Evolutionary conservation across 202 grass and related monocot genomes (phyloP), one percentile per base, ranked within the genome.

Genomic region (Panicum hallii): DNA sequence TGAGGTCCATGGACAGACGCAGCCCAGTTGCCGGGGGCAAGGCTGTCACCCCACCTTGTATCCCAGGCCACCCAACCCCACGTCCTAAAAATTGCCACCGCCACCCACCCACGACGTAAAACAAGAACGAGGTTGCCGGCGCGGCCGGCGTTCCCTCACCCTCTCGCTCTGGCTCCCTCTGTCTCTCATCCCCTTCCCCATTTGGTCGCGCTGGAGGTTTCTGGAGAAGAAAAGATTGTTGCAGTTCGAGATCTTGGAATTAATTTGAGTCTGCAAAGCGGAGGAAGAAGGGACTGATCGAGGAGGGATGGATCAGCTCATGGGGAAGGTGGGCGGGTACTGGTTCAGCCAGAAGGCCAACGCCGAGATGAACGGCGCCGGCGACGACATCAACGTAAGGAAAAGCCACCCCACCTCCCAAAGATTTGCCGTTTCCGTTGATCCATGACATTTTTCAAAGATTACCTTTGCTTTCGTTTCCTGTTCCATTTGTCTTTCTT

Each of bases 271-370:
- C 26, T 63, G 15, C n/a, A 50, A 28, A 58, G 60, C 26, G 60
- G 63, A 70, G 68, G 41, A 58, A 26, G 32, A 43, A 60, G 36
- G 42, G 6, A 30, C 19, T 30, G 73, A 68, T 80, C 50, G 52
- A 57, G 65, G 38, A 44, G 32, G 22, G 75, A 98, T 98, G 95
- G 91, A 98, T 93, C 91, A 93, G 85, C 86, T 98, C n/a, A 77
- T 98, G 87, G 89, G 90, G 65, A 93, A 95, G 81, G 89, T 83
- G 7, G 95, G 91, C 5, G 85, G 88, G 68, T 90, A 90, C 83
- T 98, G 87, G 93, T 95, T 98, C 85, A 91, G 53, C 87, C 86
- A 98, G 74, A 90, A 90, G 22, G 91, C 93, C 74, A 78, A 73
- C 86, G 90, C 93, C 81, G 89, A 98, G 88, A 83, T 95, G 54